Percentiles rank a stretch among this genome's conserved stretches.
These are phyloP conservation scores for Monosporascus sp. DNA, from an alignment of 2,329 filamentous ascomycete genomes.

Conservation along the genomic window DNA sequence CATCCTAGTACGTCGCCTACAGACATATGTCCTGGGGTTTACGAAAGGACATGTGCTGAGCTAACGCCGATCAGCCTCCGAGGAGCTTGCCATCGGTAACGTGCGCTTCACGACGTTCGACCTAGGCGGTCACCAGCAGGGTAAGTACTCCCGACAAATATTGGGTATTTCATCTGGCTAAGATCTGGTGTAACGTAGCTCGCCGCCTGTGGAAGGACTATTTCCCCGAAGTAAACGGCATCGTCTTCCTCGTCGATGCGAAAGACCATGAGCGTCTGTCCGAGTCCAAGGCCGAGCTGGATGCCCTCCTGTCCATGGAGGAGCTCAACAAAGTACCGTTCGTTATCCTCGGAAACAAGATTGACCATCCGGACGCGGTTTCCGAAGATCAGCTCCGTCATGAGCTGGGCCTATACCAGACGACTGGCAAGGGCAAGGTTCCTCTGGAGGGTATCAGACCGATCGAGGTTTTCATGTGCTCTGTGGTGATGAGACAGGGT, in stretches of 20 bases:
- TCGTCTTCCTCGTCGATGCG: slow-evolving; percentile 96
- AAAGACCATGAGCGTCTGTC: slow-evolving; percentile 93
- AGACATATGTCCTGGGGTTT: slow-evolving; percentile 2
- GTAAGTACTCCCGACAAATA: slow-evolving; percentile 36
- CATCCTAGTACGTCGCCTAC: slow-evolving; percentile 68
- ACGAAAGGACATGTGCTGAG: slow-evolving; percentile 15
- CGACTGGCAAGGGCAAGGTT: slow-evolving; percentile 92
- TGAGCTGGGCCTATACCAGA: slow-evolving; percentile 90
- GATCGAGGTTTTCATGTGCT: slow-evolving; percentile 99
- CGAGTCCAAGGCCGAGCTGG: slow-evolving; percentile 95
- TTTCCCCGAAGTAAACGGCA: slow-evolving; percentile 92
- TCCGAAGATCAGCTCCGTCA: slow-evolving; percentile 93
- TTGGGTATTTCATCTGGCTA: slow-evolving; percentile 2
- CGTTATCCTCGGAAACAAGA: slow-evolving; percentile 97
- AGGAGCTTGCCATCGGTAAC: slow-evolving; percentile 88
- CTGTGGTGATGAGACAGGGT: slow-evolving; percentile 96
- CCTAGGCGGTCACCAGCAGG: slow-evolving; percentile 88
- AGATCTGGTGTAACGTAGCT: slow-evolving; percentile 42
- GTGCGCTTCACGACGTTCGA: slow-evolving; percentile 95
- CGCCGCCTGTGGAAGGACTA: slow-evolving; percentile 95
- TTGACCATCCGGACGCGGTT: slow-evolving; percentile 93
- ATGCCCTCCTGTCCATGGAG: slow-evolving; percentile 93
- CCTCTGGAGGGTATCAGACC: slow-evolving; percentile 87
- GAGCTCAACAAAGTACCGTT: slow-evolving; percentile 94
- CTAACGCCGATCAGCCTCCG: slow-evolving; percentile 57